Conservation (phyloP, 148 eudicot genomes). For the Cornus controversa region DNA sequence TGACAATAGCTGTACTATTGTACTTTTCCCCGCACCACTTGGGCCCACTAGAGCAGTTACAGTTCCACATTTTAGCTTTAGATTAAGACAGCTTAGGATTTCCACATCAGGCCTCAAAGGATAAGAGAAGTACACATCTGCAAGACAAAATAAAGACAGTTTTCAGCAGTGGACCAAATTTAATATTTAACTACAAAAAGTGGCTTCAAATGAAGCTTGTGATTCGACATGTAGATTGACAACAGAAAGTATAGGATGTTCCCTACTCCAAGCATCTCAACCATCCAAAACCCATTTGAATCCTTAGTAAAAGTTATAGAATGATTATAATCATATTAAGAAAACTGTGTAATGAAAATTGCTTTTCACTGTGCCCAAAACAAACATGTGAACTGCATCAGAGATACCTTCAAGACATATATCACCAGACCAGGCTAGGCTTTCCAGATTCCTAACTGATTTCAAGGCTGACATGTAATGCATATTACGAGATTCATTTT, state of each 20-base stretch:
- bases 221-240: neutral
- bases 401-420: slow-evolving; percentile 80
- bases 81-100: slow-evolving; percentile 69
- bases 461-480: slow-evolving; percentile 78
- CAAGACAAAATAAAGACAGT: slow-evolving; percentile 10
- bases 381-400: slow-evolving; percentile 7
- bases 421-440: slow-evolving; percentile 77
- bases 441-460: slow-evolving; percentile 54
- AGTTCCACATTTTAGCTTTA: slow-evolving; percentile 76
- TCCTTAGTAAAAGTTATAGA: neutral
- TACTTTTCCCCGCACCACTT: slow-evolving; percentile 99
- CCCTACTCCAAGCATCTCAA: neutral
- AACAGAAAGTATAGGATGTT: neutral
- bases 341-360: neutral
- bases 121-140: slow-evolving; percentile 93
- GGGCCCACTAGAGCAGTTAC: slow-evolving; percentile 95
- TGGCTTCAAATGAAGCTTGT: slow-evolving; percentile 1
- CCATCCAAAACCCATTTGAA: neutral
- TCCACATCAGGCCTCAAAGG: slow-evolving; percentile 92
- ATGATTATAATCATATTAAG: neutral
- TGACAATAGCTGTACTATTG: slow-evolving; percentile 90
- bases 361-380: slow-evolving; percentile 1
- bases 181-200: neutral
- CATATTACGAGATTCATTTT: slow-evolving; percentile 34
- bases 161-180: slow-evolving; percentile 4